Percentiles rank a stretch among this genome's conserved stretches.
These are phyloP conservation scores for Hemileccinum rubropunctum DNA, from an alignment of 768 basidiomycete genomes.

Conservation along the genomic window DNA sequence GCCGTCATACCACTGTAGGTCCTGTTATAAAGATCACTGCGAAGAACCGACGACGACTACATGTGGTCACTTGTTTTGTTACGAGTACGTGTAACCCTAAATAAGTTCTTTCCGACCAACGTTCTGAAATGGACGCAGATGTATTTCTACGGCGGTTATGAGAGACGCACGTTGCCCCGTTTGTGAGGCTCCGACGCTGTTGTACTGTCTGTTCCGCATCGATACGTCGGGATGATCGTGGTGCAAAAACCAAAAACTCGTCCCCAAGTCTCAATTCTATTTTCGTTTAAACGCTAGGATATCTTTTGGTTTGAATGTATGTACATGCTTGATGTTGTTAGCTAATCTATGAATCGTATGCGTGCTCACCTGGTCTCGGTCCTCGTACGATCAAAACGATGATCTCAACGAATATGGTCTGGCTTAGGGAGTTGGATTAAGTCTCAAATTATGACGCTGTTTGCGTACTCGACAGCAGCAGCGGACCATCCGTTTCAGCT, in stretches of 20 bases:
- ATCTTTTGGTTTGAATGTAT: background rate
- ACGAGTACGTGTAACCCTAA: slow-evolving; percentile 30
- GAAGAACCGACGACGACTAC: slow-evolving; percentile 56
- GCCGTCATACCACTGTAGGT: slow-evolving; percentile 44
- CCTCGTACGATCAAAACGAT: background rate
- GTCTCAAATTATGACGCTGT: too few species aligned
- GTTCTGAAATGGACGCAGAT: slow-evolving; percentile 34
- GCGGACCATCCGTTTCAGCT: too few species aligned
- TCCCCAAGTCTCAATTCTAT: background rate
- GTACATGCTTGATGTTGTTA: slow-evolving; percentile 1
- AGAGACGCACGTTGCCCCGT: slow-evolving; percentile 49
- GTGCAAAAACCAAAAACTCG: background rate
- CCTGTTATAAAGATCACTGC: slow-evolving; percentile 48
- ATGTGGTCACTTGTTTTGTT: slow-evolving; percentile 66
- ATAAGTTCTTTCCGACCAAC: background rate
- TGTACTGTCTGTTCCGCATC: slow-evolving; percentile 57
- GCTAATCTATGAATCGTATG: slow-evolving; percentile 1
- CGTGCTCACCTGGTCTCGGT: background rate
- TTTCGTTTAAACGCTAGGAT: background rate
- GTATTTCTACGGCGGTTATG: slow-evolving; percentile 50
- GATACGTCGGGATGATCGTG: slow-evolving; percentile 34
- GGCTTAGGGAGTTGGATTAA: too few species aligned
- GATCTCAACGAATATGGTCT: too few species aligned
- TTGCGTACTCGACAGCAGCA: background rate
- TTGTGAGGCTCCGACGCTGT: slow-evolving; percentile 47